These are phyloP conservation scores for Paramecium biaurelia DNA, from an alignment of 73 alveolate species.

Conservation along the genomic window DNA sequence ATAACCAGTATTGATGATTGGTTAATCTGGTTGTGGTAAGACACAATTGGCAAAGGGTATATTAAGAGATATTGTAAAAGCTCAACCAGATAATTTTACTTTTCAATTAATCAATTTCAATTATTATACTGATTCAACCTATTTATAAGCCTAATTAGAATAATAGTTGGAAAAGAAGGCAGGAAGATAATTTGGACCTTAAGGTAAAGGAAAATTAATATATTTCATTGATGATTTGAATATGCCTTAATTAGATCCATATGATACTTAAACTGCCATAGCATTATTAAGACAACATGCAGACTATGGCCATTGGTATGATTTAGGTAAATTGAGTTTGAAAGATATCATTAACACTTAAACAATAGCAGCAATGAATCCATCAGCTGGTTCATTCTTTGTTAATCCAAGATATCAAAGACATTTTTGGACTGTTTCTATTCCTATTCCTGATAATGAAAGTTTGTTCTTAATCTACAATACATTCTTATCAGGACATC, in stretches of 20 bases:
- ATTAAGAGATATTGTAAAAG: slow-evolving; percentile 81
- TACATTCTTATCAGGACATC: slow-evolving; percentile 98
- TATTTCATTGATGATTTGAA: slow-evolving; percentile 99
- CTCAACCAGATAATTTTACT: slow-evolving; percentile 90
- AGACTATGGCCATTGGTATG: slow-evolving; percentile 99
- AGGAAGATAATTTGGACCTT: slow-evolving; percentile 99
- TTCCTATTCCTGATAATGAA: slow-evolving; percentile 96
- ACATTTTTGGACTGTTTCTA: slow-evolving; percentile 98
- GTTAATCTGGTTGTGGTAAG: slow-evolving; percentile 99
- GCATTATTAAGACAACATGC: slow-evolving; percentile 98
- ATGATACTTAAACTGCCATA: slow-evolving; percentile 98
- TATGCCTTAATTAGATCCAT: slow-evolving; percentile 99
- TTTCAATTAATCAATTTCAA: slow-evolving; percentile 95
- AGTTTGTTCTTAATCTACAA: slow-evolving; percentile 97
- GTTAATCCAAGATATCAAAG: slow-evolving; percentile 99
- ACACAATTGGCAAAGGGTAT: slow-evolving; percentile 99
- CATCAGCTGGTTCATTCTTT: slow-evolving; percentile 99
- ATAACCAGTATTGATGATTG: slow-evolving; percentile 93
- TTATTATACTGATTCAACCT: slow-evolving; percentile 99
- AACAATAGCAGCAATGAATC: slow-evolving; percentile 99
- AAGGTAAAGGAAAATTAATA: slow-evolving; percentile 98
- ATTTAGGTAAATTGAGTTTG: slow-evolving; percentile 93
- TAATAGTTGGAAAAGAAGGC: slow-evolving; percentile 79
- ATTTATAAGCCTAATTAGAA: slow-evolving; percentile 61
- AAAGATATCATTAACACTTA: slow-evolving; percentile 99